These are phyloP conservation scores for Hemileia vastatrix DNA, from an alignment of 1,284 basidiomycete species.

Conservation along the genomic window DNA sequence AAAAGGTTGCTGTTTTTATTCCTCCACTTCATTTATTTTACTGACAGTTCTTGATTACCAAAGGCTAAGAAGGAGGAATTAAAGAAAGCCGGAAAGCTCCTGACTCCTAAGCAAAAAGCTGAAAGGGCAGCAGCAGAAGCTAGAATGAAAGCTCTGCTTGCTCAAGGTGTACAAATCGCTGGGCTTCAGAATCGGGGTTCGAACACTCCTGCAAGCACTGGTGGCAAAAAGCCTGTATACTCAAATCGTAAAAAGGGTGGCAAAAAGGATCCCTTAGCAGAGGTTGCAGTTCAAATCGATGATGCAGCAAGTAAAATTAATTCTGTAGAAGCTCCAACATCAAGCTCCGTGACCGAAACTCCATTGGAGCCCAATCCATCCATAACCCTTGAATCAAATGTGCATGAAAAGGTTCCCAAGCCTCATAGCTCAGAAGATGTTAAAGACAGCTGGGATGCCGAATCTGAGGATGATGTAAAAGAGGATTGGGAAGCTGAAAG, in stretches of 20 bases:
- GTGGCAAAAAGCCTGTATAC: slow-evolving; percentile 65
- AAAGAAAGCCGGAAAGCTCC: slow-evolving; percentile 77
- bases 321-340: slow-evolving; percentile 27
- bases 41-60: background rate
- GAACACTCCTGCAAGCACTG: slow-evolving; percentile 47
- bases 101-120: slow-evolving; percentile 94
- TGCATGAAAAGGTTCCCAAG: slow-evolving; percentile 50
- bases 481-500: slow-evolving; percentile 42
- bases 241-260: slow-evolving; percentile 63
- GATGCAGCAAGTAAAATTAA: slow-evolving; percentile 20
- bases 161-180: slow-evolving; percentile 80
- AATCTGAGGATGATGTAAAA: slow-evolving; percentile 55
- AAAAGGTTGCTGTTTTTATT: slow-evolving; percentile 23
- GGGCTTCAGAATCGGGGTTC: slow-evolving; percentile 57
- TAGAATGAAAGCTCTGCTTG: slow-evolving; percentile 78
- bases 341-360: background rate
- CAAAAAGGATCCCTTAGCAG: slow-evolving; percentile 33
- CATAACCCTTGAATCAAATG: slow-evolving; percentile 37
- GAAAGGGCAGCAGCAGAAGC: slow-evolving; percentile 85
- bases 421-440: slow-evolving; percentile 52
- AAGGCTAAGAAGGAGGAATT: slow-evolving; percentile 72
- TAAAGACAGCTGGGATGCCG: slow-evolving; percentile 80
- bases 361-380: slow-evolving; percentile 2
- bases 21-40: background rate
- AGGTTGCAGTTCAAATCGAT: slow-evolving; percentile 20